A percentile compares a stretch with the other conserved stretches of the same genome.
Evolutionary conservation across 345 rosid genomes (phyloP).

Genomic region (Excoecaria agallocha): DNA sequence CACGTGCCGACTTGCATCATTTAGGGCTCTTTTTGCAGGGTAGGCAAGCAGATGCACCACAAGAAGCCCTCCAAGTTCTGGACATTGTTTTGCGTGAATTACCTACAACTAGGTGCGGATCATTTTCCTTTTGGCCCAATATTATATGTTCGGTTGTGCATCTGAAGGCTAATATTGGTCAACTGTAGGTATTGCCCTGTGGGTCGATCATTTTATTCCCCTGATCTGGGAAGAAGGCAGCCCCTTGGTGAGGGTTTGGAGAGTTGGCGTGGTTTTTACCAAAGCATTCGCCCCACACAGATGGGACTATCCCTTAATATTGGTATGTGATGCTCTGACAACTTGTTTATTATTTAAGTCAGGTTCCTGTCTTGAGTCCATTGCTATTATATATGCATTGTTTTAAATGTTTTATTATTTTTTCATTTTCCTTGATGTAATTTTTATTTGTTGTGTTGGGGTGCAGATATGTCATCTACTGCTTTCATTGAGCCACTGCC

Average conservation of each 20-base stretch:
- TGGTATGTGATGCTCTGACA: conserved; percentile 34
- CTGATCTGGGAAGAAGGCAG: conserved; percentile 75
- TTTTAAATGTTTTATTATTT: not conserved
- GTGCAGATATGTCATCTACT: conserved; percentile 91
- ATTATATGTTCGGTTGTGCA: not conserved
- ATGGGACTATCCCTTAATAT: conserved; percentile 89
- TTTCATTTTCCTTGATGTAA: not conserved
- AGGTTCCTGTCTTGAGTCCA: not conserved
- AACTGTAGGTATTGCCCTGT: conserved; percentile 71
- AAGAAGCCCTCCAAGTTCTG: conserved; percentile 97
- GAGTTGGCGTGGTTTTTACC: conserved; percentile 98
- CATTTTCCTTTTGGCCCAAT: not conserved
- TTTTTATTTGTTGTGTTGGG: not conserved
- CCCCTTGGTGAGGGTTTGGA: conserved; percentile 89
- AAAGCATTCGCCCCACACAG: conserved; percentile 95
- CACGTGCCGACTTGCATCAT: conserved; percentile 91
- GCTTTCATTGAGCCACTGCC: conserved; percentile 92
- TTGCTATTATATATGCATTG: not conserved
- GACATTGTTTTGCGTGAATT: conserved; percentile 95
- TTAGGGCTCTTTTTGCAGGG: conserved; percentile 81
- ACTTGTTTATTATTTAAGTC: not conserved
- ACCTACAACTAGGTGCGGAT: conserved; percentile 46
- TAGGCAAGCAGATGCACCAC: conserved; percentile 89
- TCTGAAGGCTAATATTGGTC: not conserved
- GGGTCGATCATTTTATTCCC: conserved; percentile 88